Conservation (phyloP, 768 basidiomycete species). For the Pulveroboletus sp. region DNA sequence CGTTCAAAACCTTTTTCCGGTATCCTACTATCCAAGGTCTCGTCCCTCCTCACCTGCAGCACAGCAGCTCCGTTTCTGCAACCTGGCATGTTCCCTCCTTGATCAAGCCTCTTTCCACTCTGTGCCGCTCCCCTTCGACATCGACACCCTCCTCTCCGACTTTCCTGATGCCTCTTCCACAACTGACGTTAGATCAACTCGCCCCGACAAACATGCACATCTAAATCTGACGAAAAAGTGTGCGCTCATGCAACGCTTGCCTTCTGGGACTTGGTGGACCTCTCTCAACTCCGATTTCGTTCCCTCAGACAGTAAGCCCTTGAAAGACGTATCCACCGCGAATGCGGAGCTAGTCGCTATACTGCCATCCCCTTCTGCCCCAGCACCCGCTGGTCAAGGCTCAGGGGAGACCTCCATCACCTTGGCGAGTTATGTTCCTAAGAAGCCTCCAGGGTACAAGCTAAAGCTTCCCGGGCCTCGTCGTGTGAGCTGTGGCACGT, state of each 20-base stretch:
- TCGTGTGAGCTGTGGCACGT: constrained; percentile 56
- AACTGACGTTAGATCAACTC: constrained; percentile 21
- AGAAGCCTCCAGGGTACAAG: constrained; percentile 38
- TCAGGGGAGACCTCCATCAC: constrained; percentile 32
- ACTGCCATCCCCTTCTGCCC: constrained; percentile 53
- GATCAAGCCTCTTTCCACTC: constrained; percentile 59
- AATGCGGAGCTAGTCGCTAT: constrained; percentile 75
- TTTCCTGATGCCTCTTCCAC: constrained; percentile 17
- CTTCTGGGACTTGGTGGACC: constrained; percentile 75
- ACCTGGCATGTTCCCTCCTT: constrained; percentile 65
- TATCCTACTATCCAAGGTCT: constrained; percentile 63
- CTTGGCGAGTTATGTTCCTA: constrained; percentile 53
- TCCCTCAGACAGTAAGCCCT: constrained; percentile 33
- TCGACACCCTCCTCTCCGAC: constrained; percentile 39
- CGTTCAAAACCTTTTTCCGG: constrained; percentile 61
- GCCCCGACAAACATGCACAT: constrained; percentile 28
- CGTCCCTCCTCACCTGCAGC: constrained; percentile 56
- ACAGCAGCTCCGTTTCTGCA: constrained; percentile 71
- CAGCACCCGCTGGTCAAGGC: constrained; percentile 30
- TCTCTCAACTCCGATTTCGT: constrained; percentile 52
- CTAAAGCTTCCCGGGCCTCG: constrained; percentile 46
- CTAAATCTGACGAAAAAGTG: constrained; percentile 45
- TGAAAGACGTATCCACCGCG: constrained; percentile 53
- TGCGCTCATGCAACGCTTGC: constrained; percentile 76
- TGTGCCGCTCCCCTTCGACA: constrained; percentile 41